Conservation (phyloP, 2,329 filamentous ascomycete species). For the Colletotrichum horii region DNA sequence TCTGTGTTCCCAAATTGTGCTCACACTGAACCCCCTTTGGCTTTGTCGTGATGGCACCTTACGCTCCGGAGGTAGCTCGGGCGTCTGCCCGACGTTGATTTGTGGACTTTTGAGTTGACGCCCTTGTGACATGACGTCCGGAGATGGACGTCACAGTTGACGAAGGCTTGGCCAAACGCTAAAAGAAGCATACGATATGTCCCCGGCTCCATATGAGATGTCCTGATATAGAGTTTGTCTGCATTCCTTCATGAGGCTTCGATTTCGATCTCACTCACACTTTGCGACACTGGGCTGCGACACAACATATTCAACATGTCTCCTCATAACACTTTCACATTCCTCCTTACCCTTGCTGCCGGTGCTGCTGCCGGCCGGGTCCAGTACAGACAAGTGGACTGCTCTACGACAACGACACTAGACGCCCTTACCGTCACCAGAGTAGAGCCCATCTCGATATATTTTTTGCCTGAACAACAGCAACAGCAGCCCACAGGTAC, state of each 20-base stretch:
- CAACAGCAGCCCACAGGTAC: neutral
- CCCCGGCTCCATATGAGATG: neutral
- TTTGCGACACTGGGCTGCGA: neutral
- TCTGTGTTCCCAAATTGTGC: neutral
- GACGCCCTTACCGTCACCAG: slow-evolving; percentile 17
- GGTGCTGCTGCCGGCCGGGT: neutral
- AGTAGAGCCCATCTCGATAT: slow-evolving; percentile 15
- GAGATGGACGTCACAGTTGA: slow-evolving; percentile 8
- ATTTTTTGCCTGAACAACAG: neutral
- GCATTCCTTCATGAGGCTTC: slow-evolving; percentile 10
- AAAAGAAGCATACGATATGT: neutral
- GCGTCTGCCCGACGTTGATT: neutral
- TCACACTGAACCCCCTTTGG: neutral
- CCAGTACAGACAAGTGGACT: slow-evolving; percentile 3
- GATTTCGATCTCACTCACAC: neutral
- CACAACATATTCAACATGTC: neutral
- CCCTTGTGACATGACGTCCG: slow-evolving; percentile 9
- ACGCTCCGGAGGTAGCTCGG: neutral
- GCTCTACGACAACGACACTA: slow-evolving; percentile 8
- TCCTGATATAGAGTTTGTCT: slow-evolving; percentile 21
- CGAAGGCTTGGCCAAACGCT: neutral
- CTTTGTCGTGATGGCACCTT: neutral
- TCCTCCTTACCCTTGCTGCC: slow-evolving; percentile 11
- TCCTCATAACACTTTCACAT: slow-evolving; percentile 1
- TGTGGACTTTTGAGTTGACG: slow-evolving; percentile 10